phyloP scores from a whole-genome alignment of 2,329 filamentous ascomycete species.

The Fusarium sp. region DNA sequence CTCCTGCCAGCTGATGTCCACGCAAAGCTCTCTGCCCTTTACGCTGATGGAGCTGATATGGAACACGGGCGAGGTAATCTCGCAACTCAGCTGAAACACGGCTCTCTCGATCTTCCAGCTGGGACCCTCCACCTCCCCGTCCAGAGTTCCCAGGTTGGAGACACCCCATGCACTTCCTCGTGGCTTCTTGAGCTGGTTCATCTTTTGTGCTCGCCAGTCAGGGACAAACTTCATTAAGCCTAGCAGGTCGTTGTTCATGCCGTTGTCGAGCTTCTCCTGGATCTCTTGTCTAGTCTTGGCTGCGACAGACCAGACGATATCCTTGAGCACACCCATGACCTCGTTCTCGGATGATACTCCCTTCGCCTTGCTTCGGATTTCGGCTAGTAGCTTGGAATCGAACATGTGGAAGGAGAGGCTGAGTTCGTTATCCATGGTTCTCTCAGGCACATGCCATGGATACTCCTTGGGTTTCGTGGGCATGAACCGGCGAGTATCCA shows the following conservation, averaged over 20 bases:
- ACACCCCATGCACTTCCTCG: conserved; percentile 37
- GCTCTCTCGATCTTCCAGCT: conserved; percentile 40
- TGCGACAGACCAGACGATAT: conserved; percentile 25
- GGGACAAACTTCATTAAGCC: conserved; percentile 40
- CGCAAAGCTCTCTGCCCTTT: conserved; percentile 35
- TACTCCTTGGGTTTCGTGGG: conserved; percentile 14
- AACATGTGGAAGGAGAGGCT: conserved; percentile 27
- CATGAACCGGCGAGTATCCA: conserved; percentile 34
- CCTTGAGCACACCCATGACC: conserved; percentile 26
- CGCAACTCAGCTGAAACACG: conserved; percentile 38
- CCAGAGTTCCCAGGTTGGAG: conserved; percentile 45
- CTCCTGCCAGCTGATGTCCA: conserved; percentile 43
- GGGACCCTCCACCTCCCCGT: conserved; percentile 19
- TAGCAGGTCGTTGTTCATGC: conserved; percentile 38
- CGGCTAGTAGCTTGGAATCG: conserved; percentile 13
- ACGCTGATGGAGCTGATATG: conserved; percentile 38
- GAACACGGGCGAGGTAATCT: conserved; percentile 36
- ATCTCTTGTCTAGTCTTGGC: conserved; percentile 23
- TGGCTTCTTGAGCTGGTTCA: conserved; percentile 35
- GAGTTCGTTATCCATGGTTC: conserved; percentile 34
- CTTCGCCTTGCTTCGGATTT: conserved; percentile 33
- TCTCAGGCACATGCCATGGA: conserved; percentile 32
- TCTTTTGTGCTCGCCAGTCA: conserved; percentile 40
- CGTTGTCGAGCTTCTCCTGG: conserved; percentile 26
- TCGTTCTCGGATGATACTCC: conserved; percentile 12